Base-by-base conservation (phyloP, 768 basidiomycete genomes). In the Leucosporidium creatinivorum region DNA sequence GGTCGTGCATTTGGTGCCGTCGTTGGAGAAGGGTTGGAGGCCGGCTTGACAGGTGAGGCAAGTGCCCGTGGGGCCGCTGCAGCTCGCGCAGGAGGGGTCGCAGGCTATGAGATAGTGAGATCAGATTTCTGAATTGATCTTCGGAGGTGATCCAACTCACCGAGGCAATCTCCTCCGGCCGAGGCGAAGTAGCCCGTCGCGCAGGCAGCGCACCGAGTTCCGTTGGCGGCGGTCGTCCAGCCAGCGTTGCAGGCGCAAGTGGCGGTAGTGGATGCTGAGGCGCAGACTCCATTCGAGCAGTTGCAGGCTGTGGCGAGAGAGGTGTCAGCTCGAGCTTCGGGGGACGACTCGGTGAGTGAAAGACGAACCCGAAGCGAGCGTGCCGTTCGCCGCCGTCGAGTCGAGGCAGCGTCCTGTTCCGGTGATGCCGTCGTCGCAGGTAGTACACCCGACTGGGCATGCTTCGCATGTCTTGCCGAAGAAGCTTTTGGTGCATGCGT, bases 231-330 rank as follows among this genome's bases (percentile, higher is more conserved):
- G 0, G 84, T 83, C 2, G 84, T 84, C 87, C 88, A 93, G 0
- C 91, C 91, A 0, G 85, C 76, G 72, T 86, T 86, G 76, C 91
- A 93, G 6, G 83, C 77, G 74, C 91, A 92, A 68, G 87, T 84
- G 0, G 88, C 86, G 64, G 83, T 83, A 0, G 82, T 70, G 26
- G 62, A 61, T 26, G 30, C 44, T 0, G 54, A 31, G 2, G 83
- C 83, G 77, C 91, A 94, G 55, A 84, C 77, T 3, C 91, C 91
- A 73, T 93, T 93, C 59, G 86, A 69, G 75, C 91, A 94, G 74
- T 90, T 87, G 78, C 91, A 94, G 2, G 82, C 44, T 36, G 39
- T 5, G 0, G 33, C 33, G 33, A 28, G 50, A 3, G 87, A 84
- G 3, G 81, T 79, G 49, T 60, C 17, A 61, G 61, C 25, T 47